These are phyloP conservation scores for Mollisiaceae sp. DNA, from an alignment of 2,329 filamentous ascomycete genomes.

Conservation along the genomic window DNA sequence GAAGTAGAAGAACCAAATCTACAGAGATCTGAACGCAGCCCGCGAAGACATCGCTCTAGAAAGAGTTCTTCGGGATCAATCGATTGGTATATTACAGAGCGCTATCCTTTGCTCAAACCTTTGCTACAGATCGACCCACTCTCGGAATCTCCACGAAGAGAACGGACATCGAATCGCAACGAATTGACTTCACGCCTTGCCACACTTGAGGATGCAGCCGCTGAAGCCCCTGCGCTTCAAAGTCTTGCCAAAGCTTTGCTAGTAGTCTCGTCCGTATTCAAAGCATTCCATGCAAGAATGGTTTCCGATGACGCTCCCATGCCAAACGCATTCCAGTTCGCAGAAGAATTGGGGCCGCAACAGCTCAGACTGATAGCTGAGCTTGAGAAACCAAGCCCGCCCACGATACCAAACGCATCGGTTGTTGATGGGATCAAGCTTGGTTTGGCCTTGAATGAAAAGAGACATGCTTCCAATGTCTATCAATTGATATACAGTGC, in stretches of 20 bases:
- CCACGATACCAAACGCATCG: background rate
- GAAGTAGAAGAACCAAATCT: background rate
- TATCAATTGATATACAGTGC: conserved; percentile 1
- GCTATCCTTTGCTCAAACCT: background rate
- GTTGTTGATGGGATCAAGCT: conserved; percentile 4
- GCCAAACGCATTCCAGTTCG: conserved; percentile 1
- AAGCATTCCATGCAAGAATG: background rate
- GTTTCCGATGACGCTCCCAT: background rate
- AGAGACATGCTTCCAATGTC: background rate
- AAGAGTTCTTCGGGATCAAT: background rate
- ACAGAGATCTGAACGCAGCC: background rate
- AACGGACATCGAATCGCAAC: background rate
- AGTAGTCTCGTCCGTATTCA: background rate
- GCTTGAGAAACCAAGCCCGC: conserved; percentile 5
- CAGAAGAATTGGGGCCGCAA: background rate
- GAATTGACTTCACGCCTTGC: background rate
- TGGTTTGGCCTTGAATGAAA: background rate
- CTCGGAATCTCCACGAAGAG: background rate
- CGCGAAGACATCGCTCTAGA: background rate
- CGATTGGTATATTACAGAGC: background rate
- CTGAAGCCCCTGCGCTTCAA: background rate
- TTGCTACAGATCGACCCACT: background rate
- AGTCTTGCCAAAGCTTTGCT: background rate
- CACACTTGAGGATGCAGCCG: background rate
- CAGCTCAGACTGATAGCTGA: background rate